Evolutionary conservation across 192 early-diverging fungal species (phyloP), one percentile per base, ranked within the genome.

Genomic region (Backusella westeae): DNA sequence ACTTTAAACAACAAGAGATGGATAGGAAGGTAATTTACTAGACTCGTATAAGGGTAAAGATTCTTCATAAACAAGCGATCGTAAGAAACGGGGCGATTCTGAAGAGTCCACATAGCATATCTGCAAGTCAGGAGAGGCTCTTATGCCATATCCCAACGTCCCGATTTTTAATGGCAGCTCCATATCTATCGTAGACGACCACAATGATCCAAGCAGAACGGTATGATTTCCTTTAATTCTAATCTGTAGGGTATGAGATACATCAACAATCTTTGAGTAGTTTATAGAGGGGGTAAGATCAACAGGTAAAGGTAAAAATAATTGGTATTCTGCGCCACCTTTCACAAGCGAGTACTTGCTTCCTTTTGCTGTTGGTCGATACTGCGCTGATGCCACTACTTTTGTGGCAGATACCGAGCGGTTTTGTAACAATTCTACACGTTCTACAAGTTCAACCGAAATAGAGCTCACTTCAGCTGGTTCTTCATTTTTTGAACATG

Each of bases 131-230:
- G 46, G 39, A 21, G 77, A 49, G 7, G 77, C 59, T n/a, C 67
- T 42, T n/a, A 78, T 74, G n/a, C 77, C 77, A 69, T 73, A 78
- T 21, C 77, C 77, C 5, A 78, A 21, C 1, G 77, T 78, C 26
- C 77, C 77, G 17, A 78, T 74, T 12, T 73, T 65, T 42, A 78
- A 67, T 6, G 72, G 72, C 41, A 78, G 21, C 4, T 74, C 72
- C 32, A 78, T 41, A 6, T 71, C 23, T 44, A 67, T 41, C 17
- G 32, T 46, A 23, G 77, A 71, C 21, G 69, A 32, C 70, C 39
- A 63, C 15, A 63, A 26, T 0, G 42, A 4, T 8, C 74, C 66
- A 26, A 71, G 29, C 9, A 69, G 41, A 42, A 32, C 34, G 15
- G 42, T 26, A 34, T 63, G 39, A 23, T 73, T 63, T 46, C 41